Conservation (phyloP, 441 rosid genomes). For the Eugenia klotzschiana region DNA sequence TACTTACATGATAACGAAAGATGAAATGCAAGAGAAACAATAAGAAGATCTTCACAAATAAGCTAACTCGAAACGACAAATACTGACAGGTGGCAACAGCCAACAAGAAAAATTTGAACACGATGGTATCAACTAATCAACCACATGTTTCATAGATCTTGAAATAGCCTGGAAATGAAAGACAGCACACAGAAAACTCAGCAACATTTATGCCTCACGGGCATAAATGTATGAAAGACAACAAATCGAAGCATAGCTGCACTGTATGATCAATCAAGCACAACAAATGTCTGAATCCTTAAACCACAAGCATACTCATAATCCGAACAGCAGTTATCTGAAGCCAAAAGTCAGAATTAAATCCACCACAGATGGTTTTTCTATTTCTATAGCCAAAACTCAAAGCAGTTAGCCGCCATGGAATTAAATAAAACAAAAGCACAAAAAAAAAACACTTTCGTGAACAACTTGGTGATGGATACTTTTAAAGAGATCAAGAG, state of each 20-base stretch:
- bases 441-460: not conserved
- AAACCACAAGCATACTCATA: not conserved
- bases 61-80: not conserved
- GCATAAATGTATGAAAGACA: not conserved
- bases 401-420: not conserved
- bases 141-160: not conserved
- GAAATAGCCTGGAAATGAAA: not conserved
- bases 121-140: not conserved
- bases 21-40: not conserved
- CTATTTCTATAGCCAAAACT: not conserved
- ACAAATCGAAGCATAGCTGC: not conserved
- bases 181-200: not conserved
- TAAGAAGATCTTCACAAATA: not conserved
- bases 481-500: not conserved
- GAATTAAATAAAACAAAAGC: not conserved
- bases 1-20: not conserved
- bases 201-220: not conserved
- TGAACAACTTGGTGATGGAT: not conserved
- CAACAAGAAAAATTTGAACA: not conserved
- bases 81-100: not conserved
- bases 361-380: not conserved
- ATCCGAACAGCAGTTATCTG: not conserved
- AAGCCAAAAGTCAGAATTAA: not conserved
- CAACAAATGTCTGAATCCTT: not conserved
- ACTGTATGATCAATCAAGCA: not conserved